Percentiles rank a stretch among this genome's conserved stretches.
These are phyloP conservation scores for Fraxinus quadrangulata DNA, from an alignment of 257 asterid species.

Conservation along the genomic window DNA sequence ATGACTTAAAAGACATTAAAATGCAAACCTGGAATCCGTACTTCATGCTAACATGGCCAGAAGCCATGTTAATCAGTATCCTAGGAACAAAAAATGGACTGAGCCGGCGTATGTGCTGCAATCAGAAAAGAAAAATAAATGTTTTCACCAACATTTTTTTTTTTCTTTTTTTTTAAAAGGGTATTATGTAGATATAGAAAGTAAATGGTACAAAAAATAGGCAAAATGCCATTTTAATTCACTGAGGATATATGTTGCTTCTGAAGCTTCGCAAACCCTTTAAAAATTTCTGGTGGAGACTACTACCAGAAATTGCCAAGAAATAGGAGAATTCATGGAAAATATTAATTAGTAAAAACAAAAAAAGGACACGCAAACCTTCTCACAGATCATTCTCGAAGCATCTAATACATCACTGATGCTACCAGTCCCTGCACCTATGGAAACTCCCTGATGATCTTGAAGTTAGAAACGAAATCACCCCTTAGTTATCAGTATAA, in stretches of 20 bases:
- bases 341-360: background rate
- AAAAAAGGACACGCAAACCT: slow-evolving; percentile 47
- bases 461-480: slow-evolving; percentile 34
- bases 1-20: background rate
- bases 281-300: background rate
- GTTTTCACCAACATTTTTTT: background rate
- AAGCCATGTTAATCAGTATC: slow-evolving; percentile 95
- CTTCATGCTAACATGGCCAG: slow-evolving; percentile 97
- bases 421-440: slow-evolving; percentile 98
- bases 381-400: slow-evolving; percentile 78
- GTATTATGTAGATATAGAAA: background rate
- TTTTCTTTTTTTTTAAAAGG: background rate
- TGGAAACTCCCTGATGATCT: slow-evolving; percentile 85
- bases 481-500: slow-evolving; percentile 15
- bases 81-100: slow-evolving; percentile 97
- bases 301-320: slow-evolving; percentile 14
- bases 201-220: background rate
- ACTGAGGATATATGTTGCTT: slow-evolving; percentile 20
- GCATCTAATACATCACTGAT: slow-evolving; percentile 87
- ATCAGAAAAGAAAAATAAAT: slow-evolving; percentile 17
- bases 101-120: slow-evolving; percentile 80
- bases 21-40: slow-evolving; percentile 85
- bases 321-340: slow-evolving; percentile 3
- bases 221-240: background rate
- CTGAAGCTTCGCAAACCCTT: background rate